These are phyloP conservation scores for Apophysomyces variabilis DNA, from an alignment of 371 early-diverging fungal genomes.

Conservation along the genomic window DNA sequence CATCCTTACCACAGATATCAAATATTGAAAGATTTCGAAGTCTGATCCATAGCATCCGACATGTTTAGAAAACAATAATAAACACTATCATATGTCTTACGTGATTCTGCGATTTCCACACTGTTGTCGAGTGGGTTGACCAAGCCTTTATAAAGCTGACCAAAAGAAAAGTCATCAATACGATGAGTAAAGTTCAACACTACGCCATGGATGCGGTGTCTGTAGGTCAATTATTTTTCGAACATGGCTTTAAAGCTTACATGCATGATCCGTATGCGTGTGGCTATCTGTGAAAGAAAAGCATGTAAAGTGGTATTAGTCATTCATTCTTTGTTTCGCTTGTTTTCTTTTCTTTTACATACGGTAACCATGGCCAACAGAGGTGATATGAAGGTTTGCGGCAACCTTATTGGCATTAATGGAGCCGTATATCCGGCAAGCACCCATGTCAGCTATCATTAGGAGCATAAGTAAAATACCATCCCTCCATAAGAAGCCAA, in stretches of 20 bases:
- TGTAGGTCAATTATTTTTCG: neutral
- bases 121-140: constrained; percentile 88
- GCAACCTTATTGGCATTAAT: constrained; percentile 79
- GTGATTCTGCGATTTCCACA: constrained; percentile 63
- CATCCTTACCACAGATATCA: constrained; percentile 67
- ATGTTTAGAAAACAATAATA: no score
- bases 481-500: neutral
- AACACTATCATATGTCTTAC: constrained; percentile 36
- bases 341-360: constrained; percentile 27
- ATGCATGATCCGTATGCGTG: constrained; percentile 67
- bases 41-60: constrained; percentile 31
- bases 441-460: constrained; percentile 51
- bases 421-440: constrained; percentile 81
- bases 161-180: constrained; percentile 91
- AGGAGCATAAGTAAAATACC: neutral
- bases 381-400: constrained; percentile 91
- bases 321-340: neutral
- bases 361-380: constrained; percentile 87
- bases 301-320: neutral
- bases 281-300: constrained; percentile 30
- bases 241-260: constrained; percentile 40
- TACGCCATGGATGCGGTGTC: constrained; percentile 25
- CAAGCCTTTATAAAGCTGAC: constrained; percentile 78
- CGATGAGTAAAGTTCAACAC: constrained; percentile 93
- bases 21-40: constrained; percentile 82